phyloP scores from a whole-genome alignment of 345 rosid species.

The Syzygium oleosum region DNA sequence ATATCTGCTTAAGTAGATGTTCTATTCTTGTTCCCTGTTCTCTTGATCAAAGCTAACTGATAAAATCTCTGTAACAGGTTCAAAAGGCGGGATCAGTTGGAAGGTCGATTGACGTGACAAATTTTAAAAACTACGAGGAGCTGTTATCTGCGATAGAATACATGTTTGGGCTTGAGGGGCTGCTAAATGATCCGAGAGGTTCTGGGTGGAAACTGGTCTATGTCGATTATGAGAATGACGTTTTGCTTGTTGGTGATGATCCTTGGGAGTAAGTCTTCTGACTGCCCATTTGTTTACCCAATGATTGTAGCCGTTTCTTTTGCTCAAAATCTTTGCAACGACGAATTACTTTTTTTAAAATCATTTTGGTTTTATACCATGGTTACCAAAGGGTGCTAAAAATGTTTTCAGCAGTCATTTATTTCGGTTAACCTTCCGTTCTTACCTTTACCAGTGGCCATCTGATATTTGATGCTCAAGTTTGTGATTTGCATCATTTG shows the following conservation, averaged over 20 bases:
- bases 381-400: neutral
- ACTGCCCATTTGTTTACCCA: neutral
- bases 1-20: neutral
- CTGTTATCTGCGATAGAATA: slow-evolving; percentile 77
- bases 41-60: neutral
- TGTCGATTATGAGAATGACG: slow-evolving; percentile 94
- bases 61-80: slow-evolving; percentile 44
- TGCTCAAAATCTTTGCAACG: neutral
- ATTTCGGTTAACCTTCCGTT: neutral
- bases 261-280: slow-evolving; percentile 88
- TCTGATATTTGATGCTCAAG: neutral
- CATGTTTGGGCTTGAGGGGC: slow-evolving; percentile 93
- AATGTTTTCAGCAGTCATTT: neutral
- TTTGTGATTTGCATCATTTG: neutral
- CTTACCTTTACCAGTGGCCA: neutral
- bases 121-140: slow-evolving; percentile 72
- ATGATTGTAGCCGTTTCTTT: neutral
- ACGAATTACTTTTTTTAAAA: neutral
- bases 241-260: slow-evolving; percentile 94
- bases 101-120: slow-evolving; percentile 86
- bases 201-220: slow-evolving; percentile 94
- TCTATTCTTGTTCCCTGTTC: neutral
- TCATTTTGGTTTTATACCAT: neutral
- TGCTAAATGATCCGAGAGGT: slow-evolving; percentile 68
- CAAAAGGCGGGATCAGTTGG: slow-evolving; percentile 98